Base-by-base conservation (phyloP, 352 stramenopile genomes). In the Globisporangium abappressorium region DNA sequence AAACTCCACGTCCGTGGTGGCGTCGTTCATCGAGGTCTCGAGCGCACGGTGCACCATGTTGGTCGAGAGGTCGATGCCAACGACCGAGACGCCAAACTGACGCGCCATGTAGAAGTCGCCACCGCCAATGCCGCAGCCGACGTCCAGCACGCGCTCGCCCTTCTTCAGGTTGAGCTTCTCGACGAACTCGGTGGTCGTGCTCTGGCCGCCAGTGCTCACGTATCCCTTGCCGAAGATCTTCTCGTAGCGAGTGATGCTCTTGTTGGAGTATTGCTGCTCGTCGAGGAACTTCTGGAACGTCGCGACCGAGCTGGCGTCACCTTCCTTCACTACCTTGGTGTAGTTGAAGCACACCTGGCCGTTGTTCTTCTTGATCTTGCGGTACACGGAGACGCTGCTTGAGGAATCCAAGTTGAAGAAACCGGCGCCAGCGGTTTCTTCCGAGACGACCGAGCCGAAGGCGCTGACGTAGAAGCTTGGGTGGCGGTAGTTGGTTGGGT, bases 91-190 rank as follows among this genome's bases (percentile, higher is more conserved):
- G 26, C 85, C 89, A 33, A 98, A 91, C 61, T 95, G 85, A 49
- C 96, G 95, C 14, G 91, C 91, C 71, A 97, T 90, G 73, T 97
- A 97, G 63, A 95, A 89, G 36, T 90, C 85, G 1, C 91, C 94
- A 22, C 91, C 91, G n/a, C 91, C 91, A 56, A 97, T 96, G 28
- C 91, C 91, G 64, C 91, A 97, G 30, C 91, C 91, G 9, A 97
- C 91, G 65, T 97, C 91, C 11, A 97, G 70, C n/a, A 97, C 71
- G n/a, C 81, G 70, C 65, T 91, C 81, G 9, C 80, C 80, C 36
- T 71, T 68, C 56, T 87, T 69, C n/a, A 91, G 65, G 60, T 80
- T 71, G n/a, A 91, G 76, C 67, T 84, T 89, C 54, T 84, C 68
- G 5, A 91, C 80, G 57, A 90, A 91, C 68, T 91, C 83, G 3